Conservation (phyloP, 2,329 filamentous ascomycete species). For the Eutypa lata region DNA sequence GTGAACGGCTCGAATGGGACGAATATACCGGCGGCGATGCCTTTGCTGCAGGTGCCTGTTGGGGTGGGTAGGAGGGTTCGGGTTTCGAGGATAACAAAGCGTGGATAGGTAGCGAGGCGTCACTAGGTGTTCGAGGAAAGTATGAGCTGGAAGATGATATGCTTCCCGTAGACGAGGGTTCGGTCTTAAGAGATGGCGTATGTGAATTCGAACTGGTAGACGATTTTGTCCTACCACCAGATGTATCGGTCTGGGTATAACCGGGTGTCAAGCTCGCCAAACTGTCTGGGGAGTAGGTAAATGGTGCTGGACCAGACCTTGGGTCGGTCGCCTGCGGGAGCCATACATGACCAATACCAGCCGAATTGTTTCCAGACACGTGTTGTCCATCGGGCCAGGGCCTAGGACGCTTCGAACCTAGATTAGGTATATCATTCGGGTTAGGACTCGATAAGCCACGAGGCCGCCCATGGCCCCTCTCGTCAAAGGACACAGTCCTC, state of each 20-base stretch:
- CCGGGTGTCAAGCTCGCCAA: slow-evolving; percentile 15
- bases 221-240: slow-evolving; percentile 15
- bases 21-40: slow-evolving; percentile 14
- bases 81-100: slow-evolving; percentile 45
- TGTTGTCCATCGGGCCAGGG: slow-evolving; percentile 19
- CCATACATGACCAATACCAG: slow-evolving; percentile 13
- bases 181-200: slow-evolving; percentile 41
- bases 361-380: slow-evolving; percentile 11
- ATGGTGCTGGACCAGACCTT: slow-evolving; percentile 12
- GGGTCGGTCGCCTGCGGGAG: slow-evolving; percentile 13
- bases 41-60: slow-evolving; percentile 10
- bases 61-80: slow-evolving; percentile 12
- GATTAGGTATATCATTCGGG: slow-evolving; percentile 22
- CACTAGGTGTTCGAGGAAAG: slow-evolving; percentile 44
- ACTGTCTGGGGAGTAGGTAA: slow-evolving; percentile 24
- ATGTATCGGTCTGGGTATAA: slow-evolving; percentile 10
- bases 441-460: slow-evolving; percentile 26
- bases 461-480: slow-evolving; percentile 11
- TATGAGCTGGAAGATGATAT: slow-evolving; percentile 39
- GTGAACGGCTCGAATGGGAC: slow-evolving; percentile 12
- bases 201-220: slow-evolving; percentile 26
- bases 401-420: slow-evolving; percentile 13
- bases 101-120: slow-evolving; percentile 53
- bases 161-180: slow-evolving; percentile 44
- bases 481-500: slow-evolving; percentile 34